Evolutionary conservation across 257 asterid genomes (phyloP).

Genomic region (Solanum chiquidenum): DNA sequence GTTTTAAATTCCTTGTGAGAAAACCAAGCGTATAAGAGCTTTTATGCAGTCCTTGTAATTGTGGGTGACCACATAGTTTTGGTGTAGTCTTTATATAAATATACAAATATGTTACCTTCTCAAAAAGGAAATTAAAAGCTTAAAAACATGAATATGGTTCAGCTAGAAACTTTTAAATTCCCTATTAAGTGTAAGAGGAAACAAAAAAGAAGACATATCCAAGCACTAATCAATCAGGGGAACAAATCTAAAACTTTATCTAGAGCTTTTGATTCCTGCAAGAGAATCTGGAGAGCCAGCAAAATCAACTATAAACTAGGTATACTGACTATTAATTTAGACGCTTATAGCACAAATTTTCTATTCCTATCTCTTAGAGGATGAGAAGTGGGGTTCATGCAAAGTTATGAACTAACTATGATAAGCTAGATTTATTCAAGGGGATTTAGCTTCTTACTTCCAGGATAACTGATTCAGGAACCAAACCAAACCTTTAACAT

Average conservation of each 20-base stretch:
- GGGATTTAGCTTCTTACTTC: not conserved
- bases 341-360: not conserved
- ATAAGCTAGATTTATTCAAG: not conserved
- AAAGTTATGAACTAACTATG: not conserved
- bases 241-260: not conserved
- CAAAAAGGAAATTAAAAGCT: not conserved
- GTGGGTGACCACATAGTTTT: not conserved
- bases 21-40: not conserved
- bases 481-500: not conserved
- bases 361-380: not conserved
- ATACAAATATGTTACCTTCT: not conserved
- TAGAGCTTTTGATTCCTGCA: not conserved
- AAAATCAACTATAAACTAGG: not conserved
- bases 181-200: not conserved
- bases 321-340: not conserved
- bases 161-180: not conserved
- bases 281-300: not conserved
- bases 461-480: not conserved
- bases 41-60: not conserved
- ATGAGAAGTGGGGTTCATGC: not conserved
- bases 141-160: not conserved
- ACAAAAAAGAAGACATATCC: not conserved
- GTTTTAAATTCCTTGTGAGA: not conserved
- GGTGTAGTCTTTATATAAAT: too few species aligned
- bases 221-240: not conserved